Conservation (phyloP, 139 green algal species). For the Ettlia oleoabundans region DNA sequence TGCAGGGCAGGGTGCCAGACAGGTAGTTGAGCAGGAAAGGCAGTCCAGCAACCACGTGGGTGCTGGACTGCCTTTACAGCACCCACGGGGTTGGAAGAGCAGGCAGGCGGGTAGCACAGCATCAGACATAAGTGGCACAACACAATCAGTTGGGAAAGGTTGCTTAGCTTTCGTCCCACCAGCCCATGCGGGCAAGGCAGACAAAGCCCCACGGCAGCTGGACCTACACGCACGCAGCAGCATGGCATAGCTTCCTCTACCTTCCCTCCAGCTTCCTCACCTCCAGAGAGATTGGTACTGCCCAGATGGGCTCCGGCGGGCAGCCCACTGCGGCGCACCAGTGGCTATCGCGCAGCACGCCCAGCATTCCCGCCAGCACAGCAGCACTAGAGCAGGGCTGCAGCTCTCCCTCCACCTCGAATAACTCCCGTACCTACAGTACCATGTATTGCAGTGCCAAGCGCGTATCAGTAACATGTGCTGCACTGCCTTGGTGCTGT, state of each 20-base stretch:
- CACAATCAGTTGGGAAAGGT: not conserved
- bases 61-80: not conserved
- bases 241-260: not conserved
- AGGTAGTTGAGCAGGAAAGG: not conserved
- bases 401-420: conserved; percentile 22
- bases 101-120: not conserved
- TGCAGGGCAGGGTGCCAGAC: not conserved
- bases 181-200: not conserved
- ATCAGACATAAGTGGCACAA: too few species aligned
- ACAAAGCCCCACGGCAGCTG: not conserved
- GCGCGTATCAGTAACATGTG: not conserved
- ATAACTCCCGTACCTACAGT: conserved; percentile 23
- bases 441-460: not conserved
- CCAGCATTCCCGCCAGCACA: conserved; percentile 13
- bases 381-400: not conserved
- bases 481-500: too few species aligned
- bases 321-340: conserved; percentile 29
- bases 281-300: conserved; percentile 12
- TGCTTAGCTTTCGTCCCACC: not conserved
- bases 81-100: not conserved
- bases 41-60: not conserved
- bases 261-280: not conserved
- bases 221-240: too few species aligned
- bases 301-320: conserved; percentile 18
- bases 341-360: conserved; percentile 13